Base-by-base conservation (phyloP, 2,329 filamentous ascomycete genomes). In the Colletotrichum tofieldiae region DNA sequence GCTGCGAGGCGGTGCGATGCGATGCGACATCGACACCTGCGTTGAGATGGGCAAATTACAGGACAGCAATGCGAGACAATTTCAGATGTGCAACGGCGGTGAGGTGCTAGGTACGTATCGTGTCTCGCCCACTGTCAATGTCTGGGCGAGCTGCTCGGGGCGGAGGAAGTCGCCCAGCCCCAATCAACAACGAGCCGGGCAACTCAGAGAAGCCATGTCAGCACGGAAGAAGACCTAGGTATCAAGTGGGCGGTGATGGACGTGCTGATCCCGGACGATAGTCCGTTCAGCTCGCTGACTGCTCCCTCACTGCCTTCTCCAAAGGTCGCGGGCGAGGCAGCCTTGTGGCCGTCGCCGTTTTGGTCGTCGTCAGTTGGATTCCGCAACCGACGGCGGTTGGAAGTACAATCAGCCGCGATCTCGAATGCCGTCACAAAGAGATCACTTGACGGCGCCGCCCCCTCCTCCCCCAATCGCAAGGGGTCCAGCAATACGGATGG, bases 51-150 rank as follows among this genome's bases (percentile, higher is more conserved):
- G 23, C 69, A n/a, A 72, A 29, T 72, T 18, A 23, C 16, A 16
- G 23, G 8, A 45, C 43, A 20, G 26, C 12, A 26, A 39, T 69
- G 26, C 23, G 49, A 72, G 69, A 72, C 69, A 72, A 37, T 60
- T 39, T 39, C 37, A 32, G 51, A 69, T 59, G n/a, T 39, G 39
- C 51, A 72, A 72, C 59, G 66, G 69, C 65, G 69, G 69, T 69
- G 69, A 72, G 29, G n/a, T 62, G 18, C 12, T 12, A 54, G n/a
- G 29, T 52, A 68, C 49, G 58, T 54, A 68, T 35, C 47, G 49
- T 71, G 39, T 54, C 47, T 56, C 18, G 32, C 16, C 37, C 37
- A 32, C 16, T 8, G 43, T 35, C 18, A 20, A 39, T 45, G 18
- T 47, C 9, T 9, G 26, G 16, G 65, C 29, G n/a, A 61, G 35